Conservation (phyloP, 2,329 filamentous ascomycete species). For the Fonsecaea monophora region DNA sequence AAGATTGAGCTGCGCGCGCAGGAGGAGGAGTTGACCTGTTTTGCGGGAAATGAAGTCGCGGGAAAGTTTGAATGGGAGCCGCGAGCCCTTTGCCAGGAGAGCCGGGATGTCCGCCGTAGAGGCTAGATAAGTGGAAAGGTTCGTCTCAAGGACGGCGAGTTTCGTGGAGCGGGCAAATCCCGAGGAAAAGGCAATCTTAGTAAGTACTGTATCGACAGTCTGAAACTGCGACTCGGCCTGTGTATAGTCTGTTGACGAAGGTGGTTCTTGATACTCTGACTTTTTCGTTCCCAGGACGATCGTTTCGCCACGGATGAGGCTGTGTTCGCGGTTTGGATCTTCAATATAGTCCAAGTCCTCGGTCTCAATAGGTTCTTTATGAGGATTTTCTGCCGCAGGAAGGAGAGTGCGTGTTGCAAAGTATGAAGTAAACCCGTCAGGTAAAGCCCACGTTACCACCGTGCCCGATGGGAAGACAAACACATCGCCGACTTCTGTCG, state of each 20-base stretch:
- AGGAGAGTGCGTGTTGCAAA: constrained; percentile 75
- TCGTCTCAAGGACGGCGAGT: constrained; percentile 85
- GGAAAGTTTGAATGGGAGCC: constrained; percentile 62
- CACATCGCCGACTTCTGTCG: constrained; percentile 73
- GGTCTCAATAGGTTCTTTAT: constrained; percentile 75
- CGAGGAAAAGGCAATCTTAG: constrained; percentile 96
- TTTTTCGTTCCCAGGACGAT: constrained; percentile 83
- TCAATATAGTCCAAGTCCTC: constrained; percentile 89
- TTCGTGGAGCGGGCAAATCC: constrained; percentile 92
- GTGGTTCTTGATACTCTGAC: constrained; percentile 20
- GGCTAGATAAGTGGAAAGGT: constrained; percentile 82
- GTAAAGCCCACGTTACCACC: constrained; percentile 88
- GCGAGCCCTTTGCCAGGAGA: constrained; percentile 72
- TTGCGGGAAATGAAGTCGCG: constrained; percentile 86
- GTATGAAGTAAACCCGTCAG: constrained; percentile 72
- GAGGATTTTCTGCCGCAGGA: constrained; percentile 76
- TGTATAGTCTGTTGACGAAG: constrained; percentile 26
- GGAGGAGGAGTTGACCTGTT: constrained; percentile 86
- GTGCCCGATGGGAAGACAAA: constrained; percentile 97
- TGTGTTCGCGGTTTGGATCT: constrained; percentile 74
- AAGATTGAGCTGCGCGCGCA: constrained; percentile 91
- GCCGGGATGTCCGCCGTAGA: constrained; percentile 82
- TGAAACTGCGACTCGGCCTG: constrained; percentile 41
- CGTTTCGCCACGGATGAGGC: constrained; percentile 82
- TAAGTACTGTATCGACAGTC: constrained; percentile 70